phyloP scores from a whole-genome alignment of 2,329 filamentous ascomycete species.

The Xylaria multiplex region DNA sequence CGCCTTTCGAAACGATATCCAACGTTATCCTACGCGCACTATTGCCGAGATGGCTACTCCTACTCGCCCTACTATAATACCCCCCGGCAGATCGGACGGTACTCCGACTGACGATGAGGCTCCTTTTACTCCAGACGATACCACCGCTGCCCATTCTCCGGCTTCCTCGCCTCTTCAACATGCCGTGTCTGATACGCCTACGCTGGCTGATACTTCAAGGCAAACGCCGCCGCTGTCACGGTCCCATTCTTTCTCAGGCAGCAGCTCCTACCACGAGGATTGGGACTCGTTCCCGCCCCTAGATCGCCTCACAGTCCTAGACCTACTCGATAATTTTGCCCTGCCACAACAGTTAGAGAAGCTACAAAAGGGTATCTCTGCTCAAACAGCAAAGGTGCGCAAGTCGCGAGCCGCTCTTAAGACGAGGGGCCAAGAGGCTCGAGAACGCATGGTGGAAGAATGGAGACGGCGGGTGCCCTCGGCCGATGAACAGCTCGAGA shows the following conservation, averaged over 20 bases:
- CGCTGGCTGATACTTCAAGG: conserved; percentile 57
- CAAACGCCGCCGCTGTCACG: conserved; percentile 73
- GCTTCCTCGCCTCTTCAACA: conserved; percentile 57
- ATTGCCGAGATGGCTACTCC: conserved; percentile 58
- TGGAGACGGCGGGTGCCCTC: conserved; percentile 87
- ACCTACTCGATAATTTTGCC: conserved; percentile 93
- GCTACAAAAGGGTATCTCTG: conserved; percentile 82
- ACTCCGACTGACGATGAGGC: conserved; percentile 57
- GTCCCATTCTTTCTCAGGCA: conserved; percentile 83
- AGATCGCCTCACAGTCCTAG: conserved; percentile 89
- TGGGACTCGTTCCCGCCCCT: conserved; percentile 88
- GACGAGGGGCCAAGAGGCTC: conserved; percentile 79
- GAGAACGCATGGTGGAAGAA: conserved; percentile 89
- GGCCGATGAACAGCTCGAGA: conserved; percentile 90
- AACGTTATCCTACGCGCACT: conserved; percentile 50
- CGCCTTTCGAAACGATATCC: conserved; percentile 54
- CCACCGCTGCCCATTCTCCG: conserved; percentile 54
- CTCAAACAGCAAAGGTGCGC: conserved; percentile 85
- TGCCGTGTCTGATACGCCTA: conserved; percentile 60
- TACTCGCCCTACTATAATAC: conserved; percentile 50
- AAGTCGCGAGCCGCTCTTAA: conserved; percentile 84
- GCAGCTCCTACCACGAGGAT: conserved; percentile 86
- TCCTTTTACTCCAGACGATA: conserved; percentile 56
- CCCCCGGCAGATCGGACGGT: conserved; percentile 52
- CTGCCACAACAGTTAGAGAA: conserved; percentile 91